Percentiles rank a stretch among this genome's conserved stretches.
Evolutionary conservation across 345 rosid genomes (phyloP).

Genomic region (Trapa bicornis): DNA sequence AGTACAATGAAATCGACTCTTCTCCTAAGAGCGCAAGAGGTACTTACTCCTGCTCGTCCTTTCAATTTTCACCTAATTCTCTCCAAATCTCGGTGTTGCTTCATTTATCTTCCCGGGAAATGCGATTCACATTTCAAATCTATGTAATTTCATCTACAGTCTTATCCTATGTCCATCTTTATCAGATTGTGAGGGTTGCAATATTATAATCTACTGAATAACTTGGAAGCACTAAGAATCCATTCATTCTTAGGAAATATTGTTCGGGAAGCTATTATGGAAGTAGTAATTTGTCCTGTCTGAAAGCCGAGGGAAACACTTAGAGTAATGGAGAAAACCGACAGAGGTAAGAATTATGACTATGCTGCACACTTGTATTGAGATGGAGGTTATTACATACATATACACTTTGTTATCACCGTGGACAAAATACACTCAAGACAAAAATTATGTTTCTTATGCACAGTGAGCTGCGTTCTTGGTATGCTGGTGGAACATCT

Average conservation of each 20-base stretch:
- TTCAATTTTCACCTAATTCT: background rate
- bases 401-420: too few relatives aligned
- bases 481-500: too few relatives aligned
- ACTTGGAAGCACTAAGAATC: background rate
- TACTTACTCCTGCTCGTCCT: background rate
- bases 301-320: too few relatives aligned
- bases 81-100: background rate
- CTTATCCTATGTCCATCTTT: too few relatives aligned
- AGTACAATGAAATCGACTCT: constrained; percentile 88
- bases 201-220: background rate
- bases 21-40: constrained; percentile 87
- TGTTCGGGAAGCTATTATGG: background rate
- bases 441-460: too few relatives aligned
- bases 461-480: too few relatives aligned
- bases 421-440: too few relatives aligned
- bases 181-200: background rate
- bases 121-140: background rate
- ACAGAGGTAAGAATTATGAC: too few relatives aligned
- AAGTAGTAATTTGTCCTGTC: background rate
- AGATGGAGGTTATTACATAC: too few relatives aligned
- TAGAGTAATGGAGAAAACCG: too few relatives aligned
- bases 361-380: too few relatives aligned
- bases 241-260: background rate
- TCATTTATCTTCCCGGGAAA: background rate
- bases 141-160: background rate